Conservation (phyloP, 495 filamentous ascomycete species). For the Umbilicaria muhlenbergii region DNA sequence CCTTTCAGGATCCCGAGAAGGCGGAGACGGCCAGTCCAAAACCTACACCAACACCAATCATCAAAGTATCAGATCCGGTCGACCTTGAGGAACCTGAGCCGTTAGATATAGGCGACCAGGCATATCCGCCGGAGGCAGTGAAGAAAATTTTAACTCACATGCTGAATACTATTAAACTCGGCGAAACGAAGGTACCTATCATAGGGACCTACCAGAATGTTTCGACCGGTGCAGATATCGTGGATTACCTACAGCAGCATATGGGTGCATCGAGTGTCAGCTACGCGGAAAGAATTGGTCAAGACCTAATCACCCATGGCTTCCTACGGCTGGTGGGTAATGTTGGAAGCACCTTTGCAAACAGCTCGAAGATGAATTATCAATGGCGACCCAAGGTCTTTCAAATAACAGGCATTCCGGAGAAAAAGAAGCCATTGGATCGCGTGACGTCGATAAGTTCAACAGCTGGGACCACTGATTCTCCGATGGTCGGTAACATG, state of each 20-base stretch:
- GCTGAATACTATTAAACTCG: slow-evolving; percentile 69
- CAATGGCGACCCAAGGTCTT: slow-evolving; percentile 93
- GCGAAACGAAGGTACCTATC: slow-evolving; percentile 88
- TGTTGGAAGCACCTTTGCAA: slow-evolving; percentile 90
- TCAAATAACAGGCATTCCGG: slow-evolving; percentile 69
- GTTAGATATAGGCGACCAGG: slow-evolving; percentile 78
- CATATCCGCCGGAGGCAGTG: slow-evolving; percentile 66
- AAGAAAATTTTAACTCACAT: slow-evolving; percentile 83
- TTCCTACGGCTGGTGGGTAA: slow-evolving; percentile 85
- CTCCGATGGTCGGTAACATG: slow-evolving; percentile 59
- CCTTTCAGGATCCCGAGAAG: slow-evolving; percentile 71
- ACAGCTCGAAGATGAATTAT: slow-evolving; percentile 92
- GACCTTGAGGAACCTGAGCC: slow-evolving; percentile 55
- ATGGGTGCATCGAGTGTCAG: slow-evolving; percentile 70
- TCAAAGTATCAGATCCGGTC: slow-evolving; percentile 40
- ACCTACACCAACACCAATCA: slow-evolving; percentile 35
- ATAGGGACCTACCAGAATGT: slow-evolving; percentile 89
- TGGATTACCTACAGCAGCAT: slow-evolving; percentile 82
- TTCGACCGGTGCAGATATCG: slow-evolving; percentile 78
- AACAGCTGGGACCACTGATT: slow-evolving; percentile 41
- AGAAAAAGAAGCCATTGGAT: slow-evolving; percentile 59
- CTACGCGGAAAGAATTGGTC: slow-evolving; percentile 83
- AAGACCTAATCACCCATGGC: slow-evolving; percentile 76
- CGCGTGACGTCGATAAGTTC: slow-evolving; percentile 54
- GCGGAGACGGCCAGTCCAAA: slow-evolving; percentile 28